Percentiles rank a stretch among this genome's conserved stretches.
Conservation (phyloP, 345 rosid genomes). For the Durio zibethinus region DNA sequence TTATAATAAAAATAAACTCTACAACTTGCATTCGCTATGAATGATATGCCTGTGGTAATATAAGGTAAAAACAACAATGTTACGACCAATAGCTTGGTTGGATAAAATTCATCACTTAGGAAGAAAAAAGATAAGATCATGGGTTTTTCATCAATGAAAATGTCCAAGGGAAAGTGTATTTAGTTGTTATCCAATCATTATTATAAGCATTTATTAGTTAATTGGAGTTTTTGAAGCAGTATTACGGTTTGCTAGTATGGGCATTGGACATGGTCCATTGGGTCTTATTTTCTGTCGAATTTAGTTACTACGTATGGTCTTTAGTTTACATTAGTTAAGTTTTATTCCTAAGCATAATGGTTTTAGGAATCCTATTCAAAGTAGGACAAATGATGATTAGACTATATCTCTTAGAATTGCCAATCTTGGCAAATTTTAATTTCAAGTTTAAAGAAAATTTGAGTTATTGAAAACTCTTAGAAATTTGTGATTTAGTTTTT, state of each 20-base stretch:
- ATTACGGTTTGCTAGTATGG: neutral
- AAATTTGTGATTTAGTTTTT: neutral
- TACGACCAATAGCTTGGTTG: neutral
- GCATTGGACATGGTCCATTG: neutral
- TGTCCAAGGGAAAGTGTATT: neutral
- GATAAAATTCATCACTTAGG: neutral
- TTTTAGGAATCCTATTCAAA: neutral
- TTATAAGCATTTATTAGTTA: neutral
- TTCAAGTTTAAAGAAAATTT: neutral
- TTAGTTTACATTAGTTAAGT: neutral
- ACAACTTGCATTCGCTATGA: neutral
- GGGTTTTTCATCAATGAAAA: neutral
- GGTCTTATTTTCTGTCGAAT: neutral
- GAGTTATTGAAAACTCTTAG: neutral
- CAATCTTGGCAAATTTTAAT: neutral
- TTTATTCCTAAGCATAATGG: neutral
- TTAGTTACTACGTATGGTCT: neutral
- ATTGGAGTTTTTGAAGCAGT: neutral
- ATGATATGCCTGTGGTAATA: neutral
- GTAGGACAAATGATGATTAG: neutral
- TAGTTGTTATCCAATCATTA: neutral
- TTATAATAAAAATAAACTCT: neutral
- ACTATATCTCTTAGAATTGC: neutral
- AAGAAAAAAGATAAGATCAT: neutral
- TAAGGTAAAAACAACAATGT: neutral